Evolutionary conservation across 164 flowering plant species (phyloP).

Genomic region (Chimonanthus praecox): DNA sequence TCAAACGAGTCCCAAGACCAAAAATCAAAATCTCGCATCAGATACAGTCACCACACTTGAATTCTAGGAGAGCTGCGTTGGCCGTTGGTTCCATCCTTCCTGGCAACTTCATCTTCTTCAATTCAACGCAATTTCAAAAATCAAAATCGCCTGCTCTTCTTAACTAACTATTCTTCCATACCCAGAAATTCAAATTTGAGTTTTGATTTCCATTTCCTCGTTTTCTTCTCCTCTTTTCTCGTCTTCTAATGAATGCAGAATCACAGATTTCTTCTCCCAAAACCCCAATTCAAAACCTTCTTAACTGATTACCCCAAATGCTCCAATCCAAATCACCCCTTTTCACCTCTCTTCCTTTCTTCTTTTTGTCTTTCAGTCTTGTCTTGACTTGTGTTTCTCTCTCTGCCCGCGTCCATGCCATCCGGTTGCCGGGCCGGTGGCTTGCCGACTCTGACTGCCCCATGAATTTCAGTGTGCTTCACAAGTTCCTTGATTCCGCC

Average conservation of each 20-base stretch:
- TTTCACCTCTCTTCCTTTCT: background rate
- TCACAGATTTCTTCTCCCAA: background rate
- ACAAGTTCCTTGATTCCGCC: conserved; percentile 15
- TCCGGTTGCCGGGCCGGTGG: background rate
- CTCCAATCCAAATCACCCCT: background rate
- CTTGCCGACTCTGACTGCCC: conserved; percentile 32
- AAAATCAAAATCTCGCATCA: too few species aligned
- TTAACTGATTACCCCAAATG: background rate
- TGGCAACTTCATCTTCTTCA: background rate
- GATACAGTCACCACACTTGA: too few species aligned
- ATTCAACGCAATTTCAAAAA: background rate
- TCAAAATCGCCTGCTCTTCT: too few species aligned
- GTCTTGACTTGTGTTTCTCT: background rate
- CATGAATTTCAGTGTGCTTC: conserved; percentile 29
- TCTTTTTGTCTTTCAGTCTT: background rate
- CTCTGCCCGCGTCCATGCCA: background rate
- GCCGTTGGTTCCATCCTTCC: too few species aligned
- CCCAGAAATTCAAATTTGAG: too few species aligned
- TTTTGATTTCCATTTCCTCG: too few species aligned
- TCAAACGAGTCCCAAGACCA: too few species aligned
- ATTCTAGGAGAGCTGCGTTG: too few species aligned
- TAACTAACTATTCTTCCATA: too few species aligned
- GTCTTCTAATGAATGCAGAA: background rate
- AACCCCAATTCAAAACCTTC: background rate
- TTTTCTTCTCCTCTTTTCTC: background rate